These are phyloP conservation scores for Nannochloropsis oceanica DNA, from an alignment of 108 stramenopile genomes.

Conservation along the genomic window DNA sequence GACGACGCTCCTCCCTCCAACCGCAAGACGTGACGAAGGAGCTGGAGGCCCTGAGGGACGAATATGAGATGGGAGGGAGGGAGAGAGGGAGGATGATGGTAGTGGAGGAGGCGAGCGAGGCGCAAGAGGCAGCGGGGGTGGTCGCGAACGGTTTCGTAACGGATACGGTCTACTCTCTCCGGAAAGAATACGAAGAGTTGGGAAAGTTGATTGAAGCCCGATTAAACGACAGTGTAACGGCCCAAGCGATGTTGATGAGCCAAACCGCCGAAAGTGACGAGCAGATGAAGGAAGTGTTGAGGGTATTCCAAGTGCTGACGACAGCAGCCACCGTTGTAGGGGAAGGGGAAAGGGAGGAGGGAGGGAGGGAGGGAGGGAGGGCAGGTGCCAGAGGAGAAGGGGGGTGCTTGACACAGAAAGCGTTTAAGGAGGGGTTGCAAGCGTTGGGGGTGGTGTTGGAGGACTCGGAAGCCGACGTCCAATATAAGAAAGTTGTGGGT, in stretches of 20 bases:
- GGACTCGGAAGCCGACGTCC: neutral
- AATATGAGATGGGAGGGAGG: neutral
- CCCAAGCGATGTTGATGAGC: neutral
- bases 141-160: conserved; percentile 5
- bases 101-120: neutral
- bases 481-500: neutral
- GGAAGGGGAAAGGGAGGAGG: neutral
- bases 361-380: neutral
- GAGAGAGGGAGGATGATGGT: neutral
- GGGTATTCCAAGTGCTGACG: neutral
- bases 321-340: too few relatives aligned
- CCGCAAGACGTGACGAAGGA: conserved; percentile 1
- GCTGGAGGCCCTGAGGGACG: neutral
- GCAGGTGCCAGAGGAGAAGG: too few relatives aligned
- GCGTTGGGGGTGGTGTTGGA: neutral
- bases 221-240: neutral
- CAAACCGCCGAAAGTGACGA: neutral
- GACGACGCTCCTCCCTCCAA: neutral
- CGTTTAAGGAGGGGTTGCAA: neutral
- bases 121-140: conserved; percentile 1
- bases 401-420: neutral
- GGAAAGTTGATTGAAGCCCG: neutral
- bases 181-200: conserved; percentile 5
- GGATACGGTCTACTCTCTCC: conserved; percentile 2
- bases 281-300: neutral